phyloP scores from a whole-genome alignment of 495 filamentous ascomycete species.

The Articulospora tetracladia region DNA sequence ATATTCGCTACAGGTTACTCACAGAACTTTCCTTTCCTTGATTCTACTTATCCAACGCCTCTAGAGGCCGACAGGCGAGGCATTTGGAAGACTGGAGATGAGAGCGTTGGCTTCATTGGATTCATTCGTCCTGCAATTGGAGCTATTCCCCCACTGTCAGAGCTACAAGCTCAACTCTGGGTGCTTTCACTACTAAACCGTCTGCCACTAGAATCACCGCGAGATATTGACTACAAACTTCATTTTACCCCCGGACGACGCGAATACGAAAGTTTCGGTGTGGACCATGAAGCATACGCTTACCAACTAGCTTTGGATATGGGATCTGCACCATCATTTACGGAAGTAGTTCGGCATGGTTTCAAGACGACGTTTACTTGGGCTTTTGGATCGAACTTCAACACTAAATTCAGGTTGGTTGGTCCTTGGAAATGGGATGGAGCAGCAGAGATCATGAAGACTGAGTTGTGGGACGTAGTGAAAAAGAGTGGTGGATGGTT shows the following conservation, averaged over 20 bases:
- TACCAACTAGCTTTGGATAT: conserved; percentile 42
- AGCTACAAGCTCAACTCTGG: conserved; percentile 46
- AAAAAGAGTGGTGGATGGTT: conserved; percentile 14
- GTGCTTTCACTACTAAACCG: conserved; percentile 28
- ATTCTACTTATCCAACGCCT: conserved; percentile 24
- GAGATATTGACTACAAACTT: conserved; percentile 33
- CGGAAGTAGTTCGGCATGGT: conserved; percentile 22
- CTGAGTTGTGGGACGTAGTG: conserved; percentile 31
- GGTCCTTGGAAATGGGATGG: conserved; percentile 37
- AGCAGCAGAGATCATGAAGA: conserved; percentile 29
- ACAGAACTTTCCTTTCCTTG: conserved; percentile 37
- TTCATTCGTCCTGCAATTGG: conserved; percentile 42
- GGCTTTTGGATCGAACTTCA: conserved; percentile 37
- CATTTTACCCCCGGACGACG: conserved; percentile 14
- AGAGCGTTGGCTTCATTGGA: conserved; percentile 41
- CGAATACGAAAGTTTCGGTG: conserved; percentile 32
- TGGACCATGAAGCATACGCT: conserved; percentile 43
- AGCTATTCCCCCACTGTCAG: conserved; percentile 43
- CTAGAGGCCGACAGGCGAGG: conserved; percentile 31
- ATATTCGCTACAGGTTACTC: conserved; percentile 39
- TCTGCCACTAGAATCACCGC: conserved; percentile 22
- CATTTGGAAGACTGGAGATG: conserved; percentile 36
- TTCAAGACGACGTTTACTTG: conserved; percentile 26
- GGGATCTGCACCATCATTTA: conserved; percentile 30
- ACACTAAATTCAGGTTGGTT: conserved; percentile 33